Base-by-base conservation (phyloP, 768 basidiomycete genomes). In the Russula foetens region DNA sequence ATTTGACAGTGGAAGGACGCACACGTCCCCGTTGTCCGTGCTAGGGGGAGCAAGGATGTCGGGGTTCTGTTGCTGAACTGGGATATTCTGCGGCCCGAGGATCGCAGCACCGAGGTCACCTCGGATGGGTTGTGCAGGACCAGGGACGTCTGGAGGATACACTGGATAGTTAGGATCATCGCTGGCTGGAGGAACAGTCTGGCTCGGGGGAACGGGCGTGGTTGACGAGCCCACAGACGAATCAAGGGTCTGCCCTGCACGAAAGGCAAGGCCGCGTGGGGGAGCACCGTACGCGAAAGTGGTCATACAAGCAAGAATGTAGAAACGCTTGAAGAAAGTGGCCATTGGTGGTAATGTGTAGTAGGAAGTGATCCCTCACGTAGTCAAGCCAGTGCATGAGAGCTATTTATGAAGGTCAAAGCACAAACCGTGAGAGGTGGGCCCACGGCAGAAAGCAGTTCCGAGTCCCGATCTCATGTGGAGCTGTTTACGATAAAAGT, bases 31-130 rank as follows among this genome's bases (percentile, higher is more conserved):
- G 24, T 73, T 66, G 66, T 88, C 86, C 0, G 87, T 86, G 7
- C 76, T 78, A 4, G 86, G 86, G 46, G 84, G 83, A 11, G 82
- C 81, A 0, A 87, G 64, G 4, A 75, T 55, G 53, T 87, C 81
- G 9, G 83, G 74, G 53, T 85, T 84, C 69, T 87, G 74, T 28
- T 77, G 53, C 53, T 83, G 77, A n/a, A 86, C 39, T 3, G 78
- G 77, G 4, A 78, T 60, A 66, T 88, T 84, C 56, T 84, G 73
- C 0, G 82, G 85, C 1, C 82, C 85, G 2, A 87, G 66, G 55
- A 87, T 75, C 5, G 57, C 59, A 0, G 74, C 73, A 0, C 84
- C 84, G 3, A 79, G 71, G 0, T 66, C 33, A 1, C 71, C 78
- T 17, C 82, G 79, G 41, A 79, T 67, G 11, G 82, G 77, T 62